Evolutionary conservation across 768 basidiomycete genomes (phyloP), one percentile per base, ranked within the genome.

Genomic region (Leccinum imitatum): DNA sequence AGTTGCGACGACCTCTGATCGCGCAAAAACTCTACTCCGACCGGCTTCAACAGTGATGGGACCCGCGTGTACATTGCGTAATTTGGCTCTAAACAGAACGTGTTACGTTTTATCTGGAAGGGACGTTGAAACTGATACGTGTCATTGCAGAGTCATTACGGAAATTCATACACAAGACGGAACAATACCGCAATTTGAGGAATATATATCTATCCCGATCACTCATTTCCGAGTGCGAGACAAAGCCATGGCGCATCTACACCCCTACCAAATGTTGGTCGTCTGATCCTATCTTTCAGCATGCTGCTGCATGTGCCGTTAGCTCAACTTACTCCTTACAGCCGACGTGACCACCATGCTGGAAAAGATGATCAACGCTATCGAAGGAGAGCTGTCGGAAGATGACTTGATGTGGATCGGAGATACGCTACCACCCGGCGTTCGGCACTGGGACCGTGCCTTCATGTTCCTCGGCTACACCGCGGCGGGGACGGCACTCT

Each of bases 21-120:
- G 9, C 44, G n/a, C 44, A 46, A 4, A 46, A 41, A 41, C 8
- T 41, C 3, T 9, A 11, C 44, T 19, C 52, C 44, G 15, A 31
- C 54, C 59, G 30, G 51, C 64, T 55, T 66, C 69, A 6, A 54
- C 60, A 60, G 62, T 70, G 65, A 11, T 70, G 59, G 69, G 69
- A 25, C 67, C 69, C 4, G 62, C 70, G 21, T 70, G 63, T 27
- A 70, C 67, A 10, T 25, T 70, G 47, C 63, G 67, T 8, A 63
- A 58, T 14, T 56, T 70, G 23, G 67, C 65, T 10, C 67, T 60
- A 35, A 53, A 61, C 21, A 17, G 69, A 10, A 54, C 59, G 65
- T 63, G 5, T 57, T 54, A 2, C 25, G 0, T 17, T 9, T 15
- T 1, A 4, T 15, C 13, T 39, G 27, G 46, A n/a, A 0, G 3